Evolutionary conservation across 345 rosid species (phyloP).

Genomic region (Brassica cretica): DNA sequence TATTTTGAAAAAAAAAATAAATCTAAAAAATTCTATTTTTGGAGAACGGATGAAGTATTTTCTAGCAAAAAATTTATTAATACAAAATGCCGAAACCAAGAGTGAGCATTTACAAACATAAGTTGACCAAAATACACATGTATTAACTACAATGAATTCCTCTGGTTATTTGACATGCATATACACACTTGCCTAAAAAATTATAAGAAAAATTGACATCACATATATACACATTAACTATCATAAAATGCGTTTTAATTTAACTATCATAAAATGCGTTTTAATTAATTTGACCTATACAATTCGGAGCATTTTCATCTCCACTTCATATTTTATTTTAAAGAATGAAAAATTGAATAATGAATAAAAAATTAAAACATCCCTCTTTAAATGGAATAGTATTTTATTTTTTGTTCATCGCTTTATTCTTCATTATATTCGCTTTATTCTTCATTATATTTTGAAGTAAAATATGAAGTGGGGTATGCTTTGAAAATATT

Average conservation of each 20-base stretch:
- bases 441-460: too few relatives aligned
- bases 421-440: too few relatives aligned
- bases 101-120: conserved; percentile 5
- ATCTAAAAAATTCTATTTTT: too few relatives aligned
- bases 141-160: not conserved
- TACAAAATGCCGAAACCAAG: conserved; percentile 14
- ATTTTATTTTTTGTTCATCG: too few relatives aligned
- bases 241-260: not conserved
- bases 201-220: not conserved
- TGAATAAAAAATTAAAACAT: too few relatives aligned
- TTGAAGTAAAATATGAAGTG: too few relatives aligned
- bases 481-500: not conserved
- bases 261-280: conserved; percentile 1
- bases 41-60: not conserved
- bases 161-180: conserved; percentile 18
- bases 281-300: not conserved
- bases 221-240: not conserved
- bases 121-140: not conserved
- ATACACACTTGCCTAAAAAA: not conserved
- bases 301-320: too few relatives aligned
- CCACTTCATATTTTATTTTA: too few relatives aligned
- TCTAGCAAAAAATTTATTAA: not conserved
- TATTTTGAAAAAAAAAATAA: too few relatives aligned
- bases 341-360: too few relatives aligned
- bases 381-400: too few relatives aligned